phyloP scores from a whole-genome alignment of 257 asterid species.

The Cynanchum wilfordii region DNA sequence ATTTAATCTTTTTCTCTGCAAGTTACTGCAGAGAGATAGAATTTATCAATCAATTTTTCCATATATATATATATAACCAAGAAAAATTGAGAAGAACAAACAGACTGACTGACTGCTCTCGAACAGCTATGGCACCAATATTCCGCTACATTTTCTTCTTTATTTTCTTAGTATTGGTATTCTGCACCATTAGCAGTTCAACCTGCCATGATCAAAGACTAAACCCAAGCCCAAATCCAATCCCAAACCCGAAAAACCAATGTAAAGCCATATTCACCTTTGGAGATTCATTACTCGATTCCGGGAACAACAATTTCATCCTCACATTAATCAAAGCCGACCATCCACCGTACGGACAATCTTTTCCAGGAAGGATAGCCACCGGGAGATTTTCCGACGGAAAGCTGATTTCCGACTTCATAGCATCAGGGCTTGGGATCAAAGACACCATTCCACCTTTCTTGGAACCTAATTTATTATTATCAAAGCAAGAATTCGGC shows the following conservation, averaged over 20 bases:
- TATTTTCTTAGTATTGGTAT: not conserved
- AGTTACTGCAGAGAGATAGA: not conserved
- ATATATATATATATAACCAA: no score
- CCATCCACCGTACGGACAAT: constrained; percentile 24
- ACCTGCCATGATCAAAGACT: not conserved
- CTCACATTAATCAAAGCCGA: constrained; percentile 20
- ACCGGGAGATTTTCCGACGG: constrained; percentile 29
- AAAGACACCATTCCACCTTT: constrained; percentile 28
- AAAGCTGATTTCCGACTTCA: constrained; percentile 22
- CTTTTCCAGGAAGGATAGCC: constrained; percentile 17
- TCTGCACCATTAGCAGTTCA: not conserved
- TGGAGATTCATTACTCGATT: constrained; percentile 22
- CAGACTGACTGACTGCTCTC: no score
- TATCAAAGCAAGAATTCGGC: constrained; percentile 7
- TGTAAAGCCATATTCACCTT: constrained; percentile 16
- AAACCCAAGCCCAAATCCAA: not conserved
- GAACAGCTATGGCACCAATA: not conserved
- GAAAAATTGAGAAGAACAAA: not conserved
- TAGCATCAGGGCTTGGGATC: constrained; percentile 15
- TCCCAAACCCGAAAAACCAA: not conserved
- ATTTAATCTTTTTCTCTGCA: not conserved
- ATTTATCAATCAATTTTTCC: not conserved
- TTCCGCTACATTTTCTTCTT: not conserved
- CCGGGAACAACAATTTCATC: constrained; percentile 29
- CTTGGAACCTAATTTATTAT: constrained; percentile 8